A percentile compares a stretch with the other conserved stretches of the same genome.
phyloP scores from a whole-genome alignment of 192 early-diverging fungal species.

The Podila clonocystis region DNA sequence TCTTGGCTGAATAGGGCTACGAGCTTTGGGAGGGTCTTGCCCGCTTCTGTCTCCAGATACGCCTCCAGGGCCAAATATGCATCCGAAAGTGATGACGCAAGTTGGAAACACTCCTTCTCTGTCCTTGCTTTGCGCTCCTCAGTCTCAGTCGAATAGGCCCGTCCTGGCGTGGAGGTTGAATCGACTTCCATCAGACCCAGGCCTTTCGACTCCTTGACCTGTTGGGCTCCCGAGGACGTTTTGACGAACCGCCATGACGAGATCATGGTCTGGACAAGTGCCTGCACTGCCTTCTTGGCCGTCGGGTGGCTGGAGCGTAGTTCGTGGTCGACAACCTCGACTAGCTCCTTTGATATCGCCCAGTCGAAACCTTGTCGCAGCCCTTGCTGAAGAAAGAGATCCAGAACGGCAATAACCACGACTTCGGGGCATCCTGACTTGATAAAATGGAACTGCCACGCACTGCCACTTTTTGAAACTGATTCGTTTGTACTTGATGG shows the following conservation, averaged over 20 bases:
- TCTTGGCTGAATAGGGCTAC: conserved; percentile 12
- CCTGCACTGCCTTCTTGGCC: conserved; percentile 18
- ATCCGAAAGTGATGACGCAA: conserved; percentile 12
- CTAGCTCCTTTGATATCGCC: conserved; percentile 16
- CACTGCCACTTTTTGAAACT: neutral
- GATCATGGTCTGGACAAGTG: conserved; percentile 23
- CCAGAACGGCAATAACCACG: conserved; percentile 13
- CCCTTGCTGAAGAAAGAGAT: conserved; percentile 23
- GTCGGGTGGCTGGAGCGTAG: conserved; percentile 6
- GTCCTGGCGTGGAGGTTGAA: neutral
- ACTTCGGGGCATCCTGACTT: conserved; percentile 38
- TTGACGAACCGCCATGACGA: conserved; percentile 25
- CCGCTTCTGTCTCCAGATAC: conserved; percentile 22
- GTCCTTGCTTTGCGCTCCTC: neutral
- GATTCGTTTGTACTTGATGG: neutral
- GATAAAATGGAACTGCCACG: conserved; percentile 35
- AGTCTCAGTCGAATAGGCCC: neutral
- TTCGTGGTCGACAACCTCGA: conserved; percentile 32
- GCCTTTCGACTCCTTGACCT: neutral
- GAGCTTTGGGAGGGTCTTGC: conserved; percentile 24
- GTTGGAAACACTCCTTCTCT: neutral
- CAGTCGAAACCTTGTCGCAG: conserved; percentile 19
- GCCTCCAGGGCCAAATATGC: conserved; percentile 21
- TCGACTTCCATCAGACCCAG: neutral
- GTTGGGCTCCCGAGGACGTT: neutral